phyloP scores from a whole-genome alignment of 192 early-diverging fungal species.

The Funneliformis mosseae region DNA sequence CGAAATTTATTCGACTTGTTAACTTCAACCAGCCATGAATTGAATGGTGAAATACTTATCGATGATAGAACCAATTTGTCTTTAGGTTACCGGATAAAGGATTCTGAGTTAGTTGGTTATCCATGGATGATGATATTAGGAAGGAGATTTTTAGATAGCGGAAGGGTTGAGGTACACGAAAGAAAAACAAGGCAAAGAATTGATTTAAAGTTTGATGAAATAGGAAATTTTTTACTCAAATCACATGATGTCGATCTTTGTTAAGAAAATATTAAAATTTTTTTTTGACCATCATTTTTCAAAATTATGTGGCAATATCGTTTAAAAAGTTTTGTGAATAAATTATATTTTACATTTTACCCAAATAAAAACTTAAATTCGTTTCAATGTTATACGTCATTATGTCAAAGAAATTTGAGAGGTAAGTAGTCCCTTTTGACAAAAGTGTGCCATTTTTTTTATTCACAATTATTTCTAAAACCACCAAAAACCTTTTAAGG shows the following conservation, averaged over 20 bases:
- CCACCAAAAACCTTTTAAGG: not conserved
- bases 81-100: conserved; percentile 80
- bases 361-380: not conserved
- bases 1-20: conserved; percentile 51
- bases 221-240: not conserved
- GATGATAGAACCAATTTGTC: conserved; percentile 71
- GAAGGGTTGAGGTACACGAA: conserved; percentile 54
- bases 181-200: conserved; percentile 37
- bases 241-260: no score
- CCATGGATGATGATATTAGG: conserved; percentile 79
- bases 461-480: not conserved
- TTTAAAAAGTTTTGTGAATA: not conserved
- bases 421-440: not conserved
- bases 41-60: conserved; percentile 58
- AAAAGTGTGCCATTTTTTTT: not conserved
- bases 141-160: conserved; percentile 52
- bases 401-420: not conserved
- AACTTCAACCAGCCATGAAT: conserved; percentile 1
- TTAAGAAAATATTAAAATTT: no score
- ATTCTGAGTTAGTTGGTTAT: conserved; percentile 81
- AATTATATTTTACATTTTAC: not conserved
- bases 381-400: not conserved
- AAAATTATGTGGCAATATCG: not conserved
- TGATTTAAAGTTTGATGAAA: conserved; percentile 14
- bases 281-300: no score